A percentile compares a stretch with the other conserved stretches of the same genome.
phyloP scores from a whole-genome alignment of 1,284 basidiomycete species.

The Sanguinoderma infundibulare region DNA sequence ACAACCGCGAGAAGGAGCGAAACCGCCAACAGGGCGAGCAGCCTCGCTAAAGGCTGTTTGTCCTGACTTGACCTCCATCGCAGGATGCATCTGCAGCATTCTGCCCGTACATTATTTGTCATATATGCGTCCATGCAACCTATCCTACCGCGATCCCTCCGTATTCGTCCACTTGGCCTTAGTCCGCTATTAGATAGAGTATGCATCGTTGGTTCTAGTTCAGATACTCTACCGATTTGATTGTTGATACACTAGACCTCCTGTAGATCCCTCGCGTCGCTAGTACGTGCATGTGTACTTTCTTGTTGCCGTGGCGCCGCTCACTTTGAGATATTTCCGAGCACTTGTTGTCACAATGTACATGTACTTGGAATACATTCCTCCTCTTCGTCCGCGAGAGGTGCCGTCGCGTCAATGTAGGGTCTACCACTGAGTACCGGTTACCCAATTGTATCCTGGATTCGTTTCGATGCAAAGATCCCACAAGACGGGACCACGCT shows the following conservation, averaged over 20 bases:
- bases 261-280: neutral
- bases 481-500: neutral
- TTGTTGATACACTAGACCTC: neutral
- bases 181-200: neutral
- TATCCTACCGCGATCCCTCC: neutral
- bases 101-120: neutral
- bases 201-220: neutral
- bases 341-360: neutral
- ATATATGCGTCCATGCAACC: neutral
- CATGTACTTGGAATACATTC: too few relatives aligned
- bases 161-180: neutral
- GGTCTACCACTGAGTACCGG: too few relatives aligned
- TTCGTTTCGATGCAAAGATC: too few relatives aligned
- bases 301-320: neutral
- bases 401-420: too few relatives aligned
- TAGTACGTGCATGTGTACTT: neutral
- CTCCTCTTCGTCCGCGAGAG: too few relatives aligned
- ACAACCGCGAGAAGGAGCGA: neutral
- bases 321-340: neutral
- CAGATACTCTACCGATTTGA: neutral
- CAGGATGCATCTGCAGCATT: too few relatives aligned
- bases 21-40: neutral
- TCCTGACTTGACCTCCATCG: neutral
- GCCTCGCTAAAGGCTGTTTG: neutral
- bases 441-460: too few relatives aligned